Evolutionary conservation across 148 eudicot genomes (phyloP).

Genomic region (Amaranthus hypochondriacus): DNA sequence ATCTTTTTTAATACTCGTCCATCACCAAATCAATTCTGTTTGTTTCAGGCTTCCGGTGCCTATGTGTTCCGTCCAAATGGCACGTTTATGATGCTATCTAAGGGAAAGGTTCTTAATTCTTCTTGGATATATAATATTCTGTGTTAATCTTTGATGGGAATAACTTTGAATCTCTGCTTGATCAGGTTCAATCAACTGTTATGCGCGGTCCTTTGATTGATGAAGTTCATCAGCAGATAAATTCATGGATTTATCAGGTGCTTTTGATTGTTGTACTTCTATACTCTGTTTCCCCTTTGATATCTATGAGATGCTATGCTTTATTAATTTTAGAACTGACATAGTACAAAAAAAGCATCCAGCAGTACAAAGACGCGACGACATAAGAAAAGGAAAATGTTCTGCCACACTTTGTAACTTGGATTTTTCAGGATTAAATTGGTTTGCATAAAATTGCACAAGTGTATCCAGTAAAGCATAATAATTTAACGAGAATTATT

Average conservation of each 20-base stretch:
- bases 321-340: not conserved
- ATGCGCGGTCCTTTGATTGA: slow-evolving; percentile 74
- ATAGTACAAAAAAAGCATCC: not conserved
- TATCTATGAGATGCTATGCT: not conserved
- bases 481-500: not conserved
- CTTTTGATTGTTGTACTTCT: slow-evolving; percentile 9
- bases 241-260: slow-evolving; percentile 92
- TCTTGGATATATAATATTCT: not conserved
- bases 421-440: not conserved
- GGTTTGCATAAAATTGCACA: not conserved
- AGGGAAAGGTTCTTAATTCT: slow-evolving; percentile 41
- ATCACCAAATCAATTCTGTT: slow-evolving; percentile 11
- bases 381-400: not conserved
- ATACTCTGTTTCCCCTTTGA: not conserved
- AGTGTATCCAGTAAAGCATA: not conserved
- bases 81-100: slow-evolving; percentile 37
- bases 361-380: not conserved
- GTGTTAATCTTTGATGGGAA: not conserved
- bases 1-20: not conserved
- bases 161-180: slow-evolving; percentile 5
- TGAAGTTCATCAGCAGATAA: slow-evolving; percentile 86
- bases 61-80: slow-evolving; percentile 76
- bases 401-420: not conserved
- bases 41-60: slow-evolving; percentile 73
- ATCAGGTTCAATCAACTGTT: slow-evolving; percentile 56